Conservation (phyloP, 2,329 filamentous ascomycete species). For the Pseudogymnoascus sp. region DNA sequence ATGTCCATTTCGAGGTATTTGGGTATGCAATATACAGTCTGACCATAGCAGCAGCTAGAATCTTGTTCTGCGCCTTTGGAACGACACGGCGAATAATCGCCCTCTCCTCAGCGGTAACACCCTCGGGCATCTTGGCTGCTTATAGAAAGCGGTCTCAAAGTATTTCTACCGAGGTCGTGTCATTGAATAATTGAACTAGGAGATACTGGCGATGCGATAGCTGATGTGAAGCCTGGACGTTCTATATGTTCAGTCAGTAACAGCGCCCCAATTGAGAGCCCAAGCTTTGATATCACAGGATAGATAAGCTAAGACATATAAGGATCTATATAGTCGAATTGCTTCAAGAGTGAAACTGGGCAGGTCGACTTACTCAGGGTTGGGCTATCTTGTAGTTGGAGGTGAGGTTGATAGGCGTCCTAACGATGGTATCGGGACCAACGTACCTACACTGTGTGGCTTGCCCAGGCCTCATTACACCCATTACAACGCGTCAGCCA, state of each 20-base stretch:
- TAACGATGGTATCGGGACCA: conserved; percentile 1
- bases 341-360: neutral
- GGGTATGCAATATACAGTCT: conserved; percentile 90
- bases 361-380: conserved; percentile 5
- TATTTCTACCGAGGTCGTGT: neutral
- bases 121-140: conserved; percentile 27
- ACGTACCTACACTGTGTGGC: conserved; percentile 7
- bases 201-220: neutral
- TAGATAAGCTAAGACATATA: neutral
- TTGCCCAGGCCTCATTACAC: conserved; percentile 10
- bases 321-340: neutral
- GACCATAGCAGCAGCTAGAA: conserved; percentile 88
- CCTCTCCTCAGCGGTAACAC: conserved; percentile 88
- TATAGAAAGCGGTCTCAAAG: neutral
- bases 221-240: neutral
- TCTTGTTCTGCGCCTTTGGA: conserved; percentile 92
- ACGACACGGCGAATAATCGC: conserved; percentile 91
- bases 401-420: conserved; percentile 7
- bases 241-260: neutral
- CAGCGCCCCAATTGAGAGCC: conserved; percentile 2
- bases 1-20: conserved; percentile 78
- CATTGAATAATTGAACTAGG: neutral
- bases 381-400: conserved; percentile 6
- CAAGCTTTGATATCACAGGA: neutral
- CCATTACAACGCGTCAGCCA: conserved; percentile 6